Evolutionary conservation across 2,329 filamentous ascomycete genomes (phyloP).

Genomic region (Penicillium sp.): DNA sequence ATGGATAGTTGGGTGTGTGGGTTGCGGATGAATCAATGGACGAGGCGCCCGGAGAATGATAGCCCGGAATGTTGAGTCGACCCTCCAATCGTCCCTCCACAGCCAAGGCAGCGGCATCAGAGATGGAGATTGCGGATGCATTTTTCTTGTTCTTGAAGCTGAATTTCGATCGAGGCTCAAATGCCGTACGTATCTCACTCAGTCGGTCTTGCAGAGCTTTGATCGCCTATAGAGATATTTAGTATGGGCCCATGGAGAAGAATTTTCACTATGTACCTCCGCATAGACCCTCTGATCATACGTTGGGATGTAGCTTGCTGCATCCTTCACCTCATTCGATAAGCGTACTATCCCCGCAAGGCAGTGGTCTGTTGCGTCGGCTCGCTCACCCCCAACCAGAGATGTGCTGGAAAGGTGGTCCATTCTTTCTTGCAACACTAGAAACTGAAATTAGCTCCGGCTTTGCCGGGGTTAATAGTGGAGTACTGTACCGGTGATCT

Average conservation of each 20-base stretch:
- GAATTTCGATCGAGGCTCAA: constrained; percentile 78
- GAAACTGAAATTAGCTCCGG: background rate
- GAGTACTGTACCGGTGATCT: constrained; percentile 64
- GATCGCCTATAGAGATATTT: constrained; percentile 60
- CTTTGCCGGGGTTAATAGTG: background rate
- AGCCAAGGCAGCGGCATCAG: constrained; percentile 58
- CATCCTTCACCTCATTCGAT: constrained; percentile 82
- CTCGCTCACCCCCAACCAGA: constrained; percentile 69
- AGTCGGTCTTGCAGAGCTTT: constrained; percentile 80
- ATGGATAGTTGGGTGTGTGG: constrained; percentile 38
- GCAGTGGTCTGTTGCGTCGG: constrained; percentile 78
- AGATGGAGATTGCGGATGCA: constrained; percentile 55
- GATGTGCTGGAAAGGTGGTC: constrained; percentile 64
- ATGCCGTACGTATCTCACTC: constrained; percentile 65
- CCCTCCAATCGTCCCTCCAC: constrained; percentile 50
- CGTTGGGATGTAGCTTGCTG: constrained; percentile 76
- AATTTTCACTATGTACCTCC: constrained; percentile 55
- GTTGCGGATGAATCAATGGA: constrained; percentile 43
- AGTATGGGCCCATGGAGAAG: constrained; percentile 12
- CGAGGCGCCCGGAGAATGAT: constrained; percentile 43
- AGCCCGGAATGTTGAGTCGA: constrained; percentile 46
- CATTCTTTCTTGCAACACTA: constrained; percentile 71
- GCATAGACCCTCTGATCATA: constrained; percentile 89
- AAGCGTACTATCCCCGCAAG: constrained; percentile 77
- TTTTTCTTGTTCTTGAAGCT: constrained; percentile 71